Evolutionary conservation across 768 basidiomycete genomes (phyloP).

Genomic region (Goffeauzyma gilvescens): DNA sequence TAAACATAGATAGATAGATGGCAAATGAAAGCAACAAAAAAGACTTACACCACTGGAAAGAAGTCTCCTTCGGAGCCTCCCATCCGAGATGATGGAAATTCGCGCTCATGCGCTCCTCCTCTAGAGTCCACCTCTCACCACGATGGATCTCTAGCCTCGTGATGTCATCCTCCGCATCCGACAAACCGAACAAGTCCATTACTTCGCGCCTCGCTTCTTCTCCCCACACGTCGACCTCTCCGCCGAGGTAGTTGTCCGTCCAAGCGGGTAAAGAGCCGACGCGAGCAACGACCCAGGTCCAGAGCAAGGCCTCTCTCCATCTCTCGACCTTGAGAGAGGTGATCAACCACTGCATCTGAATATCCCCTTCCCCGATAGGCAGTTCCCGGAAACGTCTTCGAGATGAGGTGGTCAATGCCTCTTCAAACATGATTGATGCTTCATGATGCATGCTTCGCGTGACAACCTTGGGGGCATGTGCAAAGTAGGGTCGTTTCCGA

Average conservation of each 20-base stretch:
- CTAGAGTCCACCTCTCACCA: constrained; percentile 23
- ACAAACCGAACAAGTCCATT: constrained; percentile 18
- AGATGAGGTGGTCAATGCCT: constrained; percentile 16
- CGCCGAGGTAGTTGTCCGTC: constrained; percentile 3
- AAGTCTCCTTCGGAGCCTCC: constrained; percentile 23
- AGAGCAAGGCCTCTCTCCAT: constrained; percentile 30
- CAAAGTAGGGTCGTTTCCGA: constrained; percentile 25
- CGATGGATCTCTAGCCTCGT: constrained; percentile 18
- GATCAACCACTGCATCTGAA: constrained; percentile 28
- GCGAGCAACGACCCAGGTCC: constrained; percentile 26
- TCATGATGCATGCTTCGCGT: constrained; percentile 27
- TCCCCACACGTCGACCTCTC: constrained; percentile 13
- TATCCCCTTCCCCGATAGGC: constrained; percentile 19
- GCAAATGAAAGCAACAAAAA: not conserved
- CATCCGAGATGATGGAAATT: constrained; percentile 17
- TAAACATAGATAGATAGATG: not conserved
- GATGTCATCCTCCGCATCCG: constrained; percentile 16
- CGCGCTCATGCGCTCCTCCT: constrained; percentile 16
- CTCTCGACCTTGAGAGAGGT: constrained; percentile 23
- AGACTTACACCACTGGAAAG: constrained; percentile 25
- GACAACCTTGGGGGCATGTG: constrained; percentile 27
- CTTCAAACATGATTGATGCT: constrained; percentile 26
- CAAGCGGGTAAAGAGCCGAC: constrained; percentile 14
- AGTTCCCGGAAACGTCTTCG: constrained; percentile 24
- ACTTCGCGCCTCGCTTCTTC: constrained; percentile 16